Evolutionary conservation across 2,329 filamentous ascomycete species (phyloP).

Genomic region (Aspergillus sp.): DNA sequence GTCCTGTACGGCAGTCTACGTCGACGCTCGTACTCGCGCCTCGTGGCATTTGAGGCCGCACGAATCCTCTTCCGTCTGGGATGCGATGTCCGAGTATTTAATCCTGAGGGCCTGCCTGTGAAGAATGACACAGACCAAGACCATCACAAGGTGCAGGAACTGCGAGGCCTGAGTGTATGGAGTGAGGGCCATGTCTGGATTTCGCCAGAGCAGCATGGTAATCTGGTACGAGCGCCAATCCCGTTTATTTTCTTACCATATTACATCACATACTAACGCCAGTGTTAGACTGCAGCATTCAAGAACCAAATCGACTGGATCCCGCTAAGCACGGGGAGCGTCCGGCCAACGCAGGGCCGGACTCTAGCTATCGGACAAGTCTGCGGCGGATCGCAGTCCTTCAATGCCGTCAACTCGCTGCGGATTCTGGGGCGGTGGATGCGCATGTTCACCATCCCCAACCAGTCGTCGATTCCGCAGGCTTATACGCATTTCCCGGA

Average conservation of each 20-base stretch:
- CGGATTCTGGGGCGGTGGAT: slow-evolving; percentile 68
- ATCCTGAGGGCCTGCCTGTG: slow-evolving; percentile 60
- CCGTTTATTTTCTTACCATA: too few species aligned
- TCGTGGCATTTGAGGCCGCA: slow-evolving; percentile 60
- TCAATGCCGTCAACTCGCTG: slow-evolving; percentile 67
- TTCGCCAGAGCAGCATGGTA: slow-evolving; percentile 67
- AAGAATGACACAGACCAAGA: slow-evolving; percentile 61
- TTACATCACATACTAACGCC: background rate
- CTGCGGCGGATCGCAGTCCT: slow-evolving; percentile 64
- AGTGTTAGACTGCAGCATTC: slow-evolving; percentile 59
- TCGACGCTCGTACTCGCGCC: slow-evolving; percentile 57
- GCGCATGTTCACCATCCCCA: slow-evolving; percentile 68
- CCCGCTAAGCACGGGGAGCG: slow-evolving; percentile 59
- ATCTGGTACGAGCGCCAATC: slow-evolving; percentile 44
- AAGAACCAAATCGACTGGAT: slow-evolving; percentile 74
- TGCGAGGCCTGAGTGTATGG: slow-evolving; percentile 62
- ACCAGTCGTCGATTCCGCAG: slow-evolving; percentile 63
- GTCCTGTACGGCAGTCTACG: slow-evolving; percentile 63
- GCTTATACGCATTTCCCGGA: slow-evolving; percentile 64
- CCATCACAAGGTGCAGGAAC: slow-evolving; percentile 63
- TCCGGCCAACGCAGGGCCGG: slow-evolving; percentile 65
- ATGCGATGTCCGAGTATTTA: slow-evolving; percentile 64
- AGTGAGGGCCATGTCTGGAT: slow-evolving; percentile 68
- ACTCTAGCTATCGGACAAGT: slow-evolving; percentile 64
- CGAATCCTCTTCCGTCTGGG: slow-evolving; percentile 64